Base-by-base conservation (phyloP, 148 eudicot genomes). In the Vaccinium macrocarpon region DNA sequence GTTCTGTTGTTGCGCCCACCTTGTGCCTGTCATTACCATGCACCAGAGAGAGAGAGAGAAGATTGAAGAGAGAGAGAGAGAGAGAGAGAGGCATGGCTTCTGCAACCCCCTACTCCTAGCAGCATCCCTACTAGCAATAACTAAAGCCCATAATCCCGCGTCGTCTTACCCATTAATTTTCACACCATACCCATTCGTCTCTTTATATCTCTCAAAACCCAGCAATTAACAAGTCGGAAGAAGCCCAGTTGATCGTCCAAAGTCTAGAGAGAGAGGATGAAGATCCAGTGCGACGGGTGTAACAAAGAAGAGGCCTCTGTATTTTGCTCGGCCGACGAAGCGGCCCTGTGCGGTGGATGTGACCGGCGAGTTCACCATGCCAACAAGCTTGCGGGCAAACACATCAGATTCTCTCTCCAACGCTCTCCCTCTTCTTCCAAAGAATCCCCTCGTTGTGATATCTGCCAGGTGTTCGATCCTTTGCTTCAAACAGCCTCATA, bases 241-340 rank as follows among this genome's bases (percentile, higher is more conserved):
- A 68, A 27, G 9, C 29, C 71, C 71, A 73, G 4, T 16, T 27
- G 13, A 61, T 80, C 32, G 10, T 4, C 57, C 6, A 15, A 61
- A 52, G 50, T 19, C 25, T 16, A 71, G 35, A 8, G 23, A 84
- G 19, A 57, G 42, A 85, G 29, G 59, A 94, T 94, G 98, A 95
- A 93, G 93, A 94, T 95, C 57, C 92, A 90, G 83, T 95, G 98
- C 85, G 98, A 94, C 86, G 98, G 93, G 38, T 95, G 98, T 86
- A 89, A 82, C 50, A 89, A 89, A 66, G 86, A 87, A 82, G 95
- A 92, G 86, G 98, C 98, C 0, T n/a, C 88, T 18, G 89, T 95
- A 1, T 95, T 90, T 81, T 95, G 98, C 88, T 84, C 90, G 27
- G 94, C 97, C n/a, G 98, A 95, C 78, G 98, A 95, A 83, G 98